Base-by-base conservation (phyloP, 129 eudicot species). In the Lactuca sativa region DNA sequence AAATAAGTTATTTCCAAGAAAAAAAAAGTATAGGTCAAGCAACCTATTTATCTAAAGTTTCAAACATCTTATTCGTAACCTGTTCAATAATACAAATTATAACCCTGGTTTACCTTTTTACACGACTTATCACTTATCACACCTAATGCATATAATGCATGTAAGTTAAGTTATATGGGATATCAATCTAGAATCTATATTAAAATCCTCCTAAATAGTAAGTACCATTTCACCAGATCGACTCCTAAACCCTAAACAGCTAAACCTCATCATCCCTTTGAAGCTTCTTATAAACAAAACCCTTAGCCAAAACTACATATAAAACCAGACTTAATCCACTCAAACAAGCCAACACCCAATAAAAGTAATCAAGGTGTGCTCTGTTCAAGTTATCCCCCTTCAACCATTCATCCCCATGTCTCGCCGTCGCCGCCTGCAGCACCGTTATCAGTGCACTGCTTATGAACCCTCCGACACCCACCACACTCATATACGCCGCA, bases 311-410 rank as follows among this genome's bases (percentile, higher is more conserved):
- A 75, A 43, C 67, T 30, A 84, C 62, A 70, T 70, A 84, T 16
- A 56, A 59, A 57, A 81, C 66, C 44, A 81, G 69, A 78, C 66
- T 73, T 8, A 67, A 34, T 4, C 56, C 67, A 70, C 84, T 82
- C 73, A 85, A 33, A 37, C 78, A 78, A 1, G 87, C 87, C 83
- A 85, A 70, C 52, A 85, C 67, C 90, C 84, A 79, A 61, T 85
- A 85, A 61, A 82, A 85, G 18, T 48, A 9, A 68, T 82, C 79
- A 44, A 85, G 78, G 16, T 74, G 81, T 6, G 83, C 71, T 44
- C 47, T 65, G 60, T 85, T 82, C 14, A 85, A 17, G 53, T 79
- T 82, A 48, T 67, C 70, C 41, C 83, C 87, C 5, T 40, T 37
- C 7, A 85, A 63, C 90, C 90, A 82, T 62, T 58, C 82, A 7